Percentiles rank a stretch among this genome's conserved stretches.
These are phyloP conservation scores for Murraya koenigii DNA, from an alignment of 345 rosid genomes.

Conservation along the genomic window DNA sequence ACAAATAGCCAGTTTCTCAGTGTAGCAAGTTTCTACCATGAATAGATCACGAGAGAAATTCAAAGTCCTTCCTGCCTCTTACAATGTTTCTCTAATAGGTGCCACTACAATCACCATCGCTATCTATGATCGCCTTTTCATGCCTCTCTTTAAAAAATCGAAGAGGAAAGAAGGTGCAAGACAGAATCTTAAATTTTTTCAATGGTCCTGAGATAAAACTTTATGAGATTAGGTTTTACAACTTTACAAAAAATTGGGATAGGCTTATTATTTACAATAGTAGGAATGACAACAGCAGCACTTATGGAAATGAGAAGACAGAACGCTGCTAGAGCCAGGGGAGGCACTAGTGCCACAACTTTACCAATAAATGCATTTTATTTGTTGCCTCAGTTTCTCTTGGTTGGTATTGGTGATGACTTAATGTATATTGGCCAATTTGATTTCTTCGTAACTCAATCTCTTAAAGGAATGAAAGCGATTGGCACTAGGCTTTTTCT, in stretches of 20 bases:
- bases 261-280: slow-evolving; percentile 14
- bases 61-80: slow-evolving; percentile 14
- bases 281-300: slow-evolving; percentile 15
- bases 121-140: slow-evolving; percentile 3
- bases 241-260: slow-evolving; percentile 16
- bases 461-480: slow-evolving; percentile 22
- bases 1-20: slow-evolving; percentile 12
- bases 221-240: slow-evolving; percentile 13
- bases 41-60: slow-evolving; percentile 12
- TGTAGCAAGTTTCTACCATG: slow-evolving; percentile 19
- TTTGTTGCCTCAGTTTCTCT: slow-evolving; percentile 17
- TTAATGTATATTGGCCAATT: slow-evolving; percentile 22
- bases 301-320: slow-evolving; percentile 9
- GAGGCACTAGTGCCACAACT: not conserved
- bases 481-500: slow-evolving; percentile 21
- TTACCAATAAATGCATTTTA: slow-evolving; percentile 13
- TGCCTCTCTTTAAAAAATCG: slow-evolving; percentile 11
- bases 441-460: slow-evolving; percentile 23
- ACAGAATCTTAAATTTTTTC: not conserved
- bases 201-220: not conserved
- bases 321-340: not conserved
- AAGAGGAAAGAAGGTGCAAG: not conserved
- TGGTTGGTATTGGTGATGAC: slow-evolving; percentile 16
- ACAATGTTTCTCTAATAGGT: slow-evolving; percentile 8
- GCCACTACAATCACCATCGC: slow-evolving; percentile 1